phyloP scores from a whole-genome alignment of 1,284 basidiomycete genomes.

The Leccinum subspadiceum region DNA sequence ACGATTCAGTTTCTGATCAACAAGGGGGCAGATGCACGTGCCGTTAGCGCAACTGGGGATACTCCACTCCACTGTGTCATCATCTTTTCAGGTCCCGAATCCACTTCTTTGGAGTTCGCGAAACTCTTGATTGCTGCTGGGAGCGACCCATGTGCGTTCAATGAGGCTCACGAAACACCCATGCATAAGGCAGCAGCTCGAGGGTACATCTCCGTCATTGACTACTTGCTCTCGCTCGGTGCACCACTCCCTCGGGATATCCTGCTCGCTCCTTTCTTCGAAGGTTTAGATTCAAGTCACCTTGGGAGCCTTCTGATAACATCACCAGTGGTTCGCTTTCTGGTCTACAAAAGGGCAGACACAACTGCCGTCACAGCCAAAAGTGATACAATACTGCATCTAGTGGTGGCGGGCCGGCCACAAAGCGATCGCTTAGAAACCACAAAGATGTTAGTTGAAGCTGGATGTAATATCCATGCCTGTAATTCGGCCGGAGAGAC shows the following conservation, averaged over 20 bases:
- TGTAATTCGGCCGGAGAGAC: not conserved
- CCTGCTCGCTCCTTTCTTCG: not conserved
- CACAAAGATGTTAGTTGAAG: not conserved
- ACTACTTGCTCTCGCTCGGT: not conserved
- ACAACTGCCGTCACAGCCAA: not conserved
- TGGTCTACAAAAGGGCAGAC: not conserved
- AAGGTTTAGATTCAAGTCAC: too few relatives aligned
- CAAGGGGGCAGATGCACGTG: not conserved
- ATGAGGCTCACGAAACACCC: not conserved
- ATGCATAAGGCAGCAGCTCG: not conserved
- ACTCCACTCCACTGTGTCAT: not conserved
- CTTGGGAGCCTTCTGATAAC: too few relatives aligned
- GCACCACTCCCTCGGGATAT: not conserved
- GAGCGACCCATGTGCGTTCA: not conserved
- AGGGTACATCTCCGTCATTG: not conserved
- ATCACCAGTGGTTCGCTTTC: too few relatives aligned
- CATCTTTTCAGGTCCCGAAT: not conserved
- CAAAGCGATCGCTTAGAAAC: not conserved
- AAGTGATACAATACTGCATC: not conserved
- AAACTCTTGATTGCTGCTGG: not conserved
- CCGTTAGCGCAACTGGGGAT: not conserved
- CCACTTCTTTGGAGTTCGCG: not conserved
- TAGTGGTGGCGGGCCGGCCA: not conserved
- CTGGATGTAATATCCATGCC: not conserved
- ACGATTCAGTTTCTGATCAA: not conserved